A percentile compares a stretch with the other conserved stretches of the same genome.
Conservation (phyloP, 1,139 yeast species). For the Magnusiomyces magnusii region DNA sequence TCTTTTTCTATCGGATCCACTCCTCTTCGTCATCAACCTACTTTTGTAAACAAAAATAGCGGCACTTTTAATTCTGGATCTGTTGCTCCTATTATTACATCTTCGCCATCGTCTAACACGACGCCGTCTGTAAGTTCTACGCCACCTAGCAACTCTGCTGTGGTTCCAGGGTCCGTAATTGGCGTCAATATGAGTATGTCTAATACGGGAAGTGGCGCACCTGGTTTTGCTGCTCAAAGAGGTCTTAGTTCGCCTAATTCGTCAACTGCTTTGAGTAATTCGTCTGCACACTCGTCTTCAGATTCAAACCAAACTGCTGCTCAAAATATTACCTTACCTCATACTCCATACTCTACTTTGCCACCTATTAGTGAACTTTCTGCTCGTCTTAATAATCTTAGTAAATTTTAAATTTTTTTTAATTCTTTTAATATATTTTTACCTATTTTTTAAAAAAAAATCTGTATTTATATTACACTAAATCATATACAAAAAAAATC, state of each 20-base stretch:
- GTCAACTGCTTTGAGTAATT: not conserved
- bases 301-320: not conserved
- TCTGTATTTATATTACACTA: too few relatives aligned
- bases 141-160: not conserved
- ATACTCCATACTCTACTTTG: not conserved
- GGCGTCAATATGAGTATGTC: not conserved
- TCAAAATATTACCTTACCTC: not conserved
- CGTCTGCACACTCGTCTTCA: not conserved
- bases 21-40: not conserved
- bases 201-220: not conserved
- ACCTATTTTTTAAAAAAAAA: not conserved
- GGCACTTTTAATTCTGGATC: too few relatives aligned
- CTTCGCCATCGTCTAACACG: not conserved
- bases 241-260: not conserved
- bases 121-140: not conserved
- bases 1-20: not conserved
- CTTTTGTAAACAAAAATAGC: too few relatives aligned
- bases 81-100: too few relatives aligned
- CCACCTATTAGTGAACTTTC: constrained; percentile 1
- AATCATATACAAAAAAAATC: not conserved
- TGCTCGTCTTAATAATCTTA: not conserved
- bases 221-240: constrained; percentile 1
- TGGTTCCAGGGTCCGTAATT: not conserved
- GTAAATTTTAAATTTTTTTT: not conserved
- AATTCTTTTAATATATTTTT: too few relatives aligned